A percentile compares a stretch with the other conserved stretches of the same genome.
Conservation (phyloP, 768 basidiomycete genomes). For the Lactarius sanguifluus region DNA sequence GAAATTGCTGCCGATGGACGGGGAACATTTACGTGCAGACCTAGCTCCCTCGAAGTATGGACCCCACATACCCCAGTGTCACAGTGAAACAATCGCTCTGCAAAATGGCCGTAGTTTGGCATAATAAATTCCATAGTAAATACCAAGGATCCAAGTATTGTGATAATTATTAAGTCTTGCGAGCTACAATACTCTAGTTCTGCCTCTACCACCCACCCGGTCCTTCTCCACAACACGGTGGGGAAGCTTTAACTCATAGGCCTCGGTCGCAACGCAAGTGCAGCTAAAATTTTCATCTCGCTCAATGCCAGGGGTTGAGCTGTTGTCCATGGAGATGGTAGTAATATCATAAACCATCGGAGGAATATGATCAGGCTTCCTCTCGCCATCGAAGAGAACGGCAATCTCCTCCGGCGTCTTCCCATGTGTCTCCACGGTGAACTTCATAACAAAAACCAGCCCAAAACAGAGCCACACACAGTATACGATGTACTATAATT, state of each 20-base stretch:
- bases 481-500: conserved; percentile 51
- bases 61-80: conserved; percentile 28
- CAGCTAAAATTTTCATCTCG: not conserved
- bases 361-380: conserved; percentile 42
- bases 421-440: conserved; percentile 64
- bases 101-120: not conserved
- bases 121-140: not conserved
- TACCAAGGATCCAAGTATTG: not conserved
- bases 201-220: not conserved
- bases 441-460: conserved; percentile 53
- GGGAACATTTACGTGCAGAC: conserved; percentile 62
- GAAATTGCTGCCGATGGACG: conserved; percentile 56
- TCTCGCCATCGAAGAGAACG: conserved; percentile 65
- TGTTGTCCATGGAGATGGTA: conserved; percentile 35
- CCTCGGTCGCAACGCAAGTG: not conserved
- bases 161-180: not conserved
- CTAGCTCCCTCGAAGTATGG: conserved; percentile 63
- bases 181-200: not conserved
- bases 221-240: conserved; percentile 14
- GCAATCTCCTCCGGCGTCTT: conserved; percentile 75
- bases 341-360: conserved; percentile 52
- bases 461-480: conserved; percentile 66
- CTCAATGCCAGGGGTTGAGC: not conserved
- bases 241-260: conserved; percentile 13
- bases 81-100: conserved; percentile 7